Conservation (phyloP, 805 yeast genomes). For the Yarrowia sp. region DNA sequence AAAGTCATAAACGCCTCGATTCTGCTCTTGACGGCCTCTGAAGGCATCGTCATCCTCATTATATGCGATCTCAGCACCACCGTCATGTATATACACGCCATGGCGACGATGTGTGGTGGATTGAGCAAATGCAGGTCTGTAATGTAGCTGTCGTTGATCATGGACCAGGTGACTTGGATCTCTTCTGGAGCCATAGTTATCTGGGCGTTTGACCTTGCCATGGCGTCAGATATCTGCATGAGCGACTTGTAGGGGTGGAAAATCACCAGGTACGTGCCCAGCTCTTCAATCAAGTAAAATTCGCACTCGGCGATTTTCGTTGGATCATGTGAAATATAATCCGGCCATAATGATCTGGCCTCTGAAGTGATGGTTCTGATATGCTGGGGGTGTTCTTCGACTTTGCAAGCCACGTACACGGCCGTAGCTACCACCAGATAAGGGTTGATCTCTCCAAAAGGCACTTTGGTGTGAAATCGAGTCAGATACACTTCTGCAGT, state of each 20-base stretch:
- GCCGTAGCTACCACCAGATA: conserved; percentile 81
- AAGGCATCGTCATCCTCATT: conserved; percentile 38
- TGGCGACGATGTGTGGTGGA: conserved; percentile 88
- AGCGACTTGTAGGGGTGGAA: conserved; percentile 45
- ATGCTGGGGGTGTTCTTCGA: conserved; percentile 94
- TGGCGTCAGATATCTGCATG: conserved; percentile 46
- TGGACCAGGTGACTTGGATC: conserved; percentile 82
- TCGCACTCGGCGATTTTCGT: conserved; percentile 94
- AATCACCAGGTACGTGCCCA: conserved; percentile 46
- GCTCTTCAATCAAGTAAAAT: conserved; percentile 86
- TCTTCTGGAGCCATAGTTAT: conserved; percentile 50
- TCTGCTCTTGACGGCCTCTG: conserved; percentile 42
- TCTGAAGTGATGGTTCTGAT: conserved; percentile 79
- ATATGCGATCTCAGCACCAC: conserved; percentile 50
- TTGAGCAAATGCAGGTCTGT: conserved; percentile 79
- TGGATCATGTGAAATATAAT: conserved; percentile 85
- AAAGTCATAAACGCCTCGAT: conserved; percentile 61
- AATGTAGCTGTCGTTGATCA: conserved; percentile 83
- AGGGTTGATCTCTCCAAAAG: conserved; percentile 76
- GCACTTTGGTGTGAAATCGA: conserved; percentile 71
- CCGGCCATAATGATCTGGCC: conserved; percentile 92
- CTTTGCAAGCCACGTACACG: conserved; percentile 85
- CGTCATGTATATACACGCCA: conserved; percentile 77
- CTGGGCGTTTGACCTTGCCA: conserved; percentile 48
- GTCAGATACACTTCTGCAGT: conserved; percentile 84